phyloP scores from a whole-genome alignment of 2,329 filamentous ascomycete genomes.

The Alternaria conjuncta region DNA sequence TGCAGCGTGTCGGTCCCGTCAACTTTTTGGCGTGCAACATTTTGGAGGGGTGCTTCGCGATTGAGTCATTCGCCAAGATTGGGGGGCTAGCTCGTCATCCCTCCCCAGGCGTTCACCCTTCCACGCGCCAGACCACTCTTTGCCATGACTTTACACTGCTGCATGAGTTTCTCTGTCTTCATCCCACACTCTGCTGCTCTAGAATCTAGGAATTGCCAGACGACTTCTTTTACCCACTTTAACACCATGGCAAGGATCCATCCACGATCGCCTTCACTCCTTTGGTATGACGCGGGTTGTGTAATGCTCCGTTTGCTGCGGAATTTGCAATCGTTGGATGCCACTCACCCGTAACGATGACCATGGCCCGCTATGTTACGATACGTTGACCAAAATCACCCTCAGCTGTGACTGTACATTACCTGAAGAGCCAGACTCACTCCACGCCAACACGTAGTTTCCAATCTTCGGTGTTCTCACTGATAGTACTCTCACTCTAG shows the following conservation, averaged over 20 bases:
- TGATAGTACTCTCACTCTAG: neutral
- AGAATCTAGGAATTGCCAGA: neutral
- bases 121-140: neutral
- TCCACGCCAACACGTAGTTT: neutral
- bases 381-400: neutral
- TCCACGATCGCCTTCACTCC: neutral
- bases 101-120: neutral
- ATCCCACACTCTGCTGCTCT: neutral
- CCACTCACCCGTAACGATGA: neutral
- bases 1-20: neutral
- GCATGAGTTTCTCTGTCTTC: neutral
- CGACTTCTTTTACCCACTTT: neutral
- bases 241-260: neutral
- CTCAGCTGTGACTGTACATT: neutral
- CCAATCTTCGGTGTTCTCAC: neutral
- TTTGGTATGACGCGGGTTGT: neutral
- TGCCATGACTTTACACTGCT: neutral
- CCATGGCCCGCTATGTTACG: neutral
- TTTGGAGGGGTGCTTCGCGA: constrained; percentile 28
- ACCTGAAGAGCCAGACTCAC: neutral
- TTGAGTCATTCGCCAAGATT: constrained; percentile 20
- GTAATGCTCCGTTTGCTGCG: neutral
- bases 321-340: neutral
- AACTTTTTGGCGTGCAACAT: constrained; percentile 8
- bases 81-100: neutral